Conservation (phyloP, 2,329 filamentous ascomycete genomes). For the Talaromyces pinophilus region DNA sequence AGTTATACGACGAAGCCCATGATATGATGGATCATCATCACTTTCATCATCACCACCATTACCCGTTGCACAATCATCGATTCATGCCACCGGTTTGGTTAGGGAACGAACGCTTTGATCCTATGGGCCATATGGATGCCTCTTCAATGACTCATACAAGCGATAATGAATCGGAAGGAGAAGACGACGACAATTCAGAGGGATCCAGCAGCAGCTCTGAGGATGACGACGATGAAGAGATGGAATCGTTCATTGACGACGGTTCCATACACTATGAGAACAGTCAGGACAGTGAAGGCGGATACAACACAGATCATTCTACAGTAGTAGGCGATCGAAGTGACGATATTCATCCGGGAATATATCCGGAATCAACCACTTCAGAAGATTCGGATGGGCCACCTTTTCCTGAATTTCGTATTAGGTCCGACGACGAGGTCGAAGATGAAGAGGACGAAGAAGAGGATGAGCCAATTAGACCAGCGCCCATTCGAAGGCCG, state of each 20-base stretch:
- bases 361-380: not conserved
- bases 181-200: slow-evolving; percentile 20
- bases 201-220: slow-evolving; percentile 13
- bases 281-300: slow-evolving; percentile 7
- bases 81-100: slow-evolving; percentile 5
- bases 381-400: not conserved
- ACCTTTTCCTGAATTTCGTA: not conserved
- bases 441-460: slow-evolving; percentile 25
- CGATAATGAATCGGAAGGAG: not conserved
- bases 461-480: slow-evolving; percentile 25
- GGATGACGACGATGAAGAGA: slow-evolving; percentile 30
- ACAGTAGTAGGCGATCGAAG: slow-evolving; percentile 10
- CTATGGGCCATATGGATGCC: not conserved
- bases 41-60: slow-evolving; percentile 19
- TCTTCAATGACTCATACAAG: slow-evolving; percentile 18
- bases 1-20: slow-evolving; percentile 23
- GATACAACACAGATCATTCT: slow-evolving; percentile 6
- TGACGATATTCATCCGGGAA: not conserved
- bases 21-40: slow-evolving; percentile 11
- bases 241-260: slow-evolving; percentile 41
- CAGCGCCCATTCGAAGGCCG: slow-evolving; percentile 13
- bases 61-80: slow-evolving; percentile 8
- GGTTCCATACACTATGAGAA: slow-evolving; percentile 9
- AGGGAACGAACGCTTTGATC: not conserved
- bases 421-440: slow-evolving; percentile 24